Conservation (phyloP, 2,329 filamentous ascomycete species). For the Cladosporium sp. region DNA sequence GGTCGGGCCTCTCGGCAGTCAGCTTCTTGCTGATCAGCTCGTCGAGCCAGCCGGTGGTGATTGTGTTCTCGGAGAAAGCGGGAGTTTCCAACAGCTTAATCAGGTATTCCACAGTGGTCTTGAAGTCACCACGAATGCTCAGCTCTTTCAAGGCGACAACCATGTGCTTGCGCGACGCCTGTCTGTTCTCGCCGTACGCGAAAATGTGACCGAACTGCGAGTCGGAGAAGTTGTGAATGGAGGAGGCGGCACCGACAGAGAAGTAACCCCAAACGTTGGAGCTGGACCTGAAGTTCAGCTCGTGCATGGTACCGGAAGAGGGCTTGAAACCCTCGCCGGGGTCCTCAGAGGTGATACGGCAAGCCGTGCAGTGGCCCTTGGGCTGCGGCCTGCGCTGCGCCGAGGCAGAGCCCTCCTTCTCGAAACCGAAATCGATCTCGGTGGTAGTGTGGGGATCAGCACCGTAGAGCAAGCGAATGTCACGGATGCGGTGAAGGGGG, state of each 20-base stretch:
- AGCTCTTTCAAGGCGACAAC: conserved; percentile 96
- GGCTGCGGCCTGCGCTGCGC: conserved; percentile 84
- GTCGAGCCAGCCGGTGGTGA: conserved; percentile 97
- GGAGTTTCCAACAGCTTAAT: conserved; percentile 98
- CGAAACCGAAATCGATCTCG: conserved; percentile 95
- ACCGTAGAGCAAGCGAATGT: conserved; percentile 93
- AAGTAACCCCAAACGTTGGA: conserved; percentile 99
- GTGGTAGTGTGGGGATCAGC: conserved; percentile 81
- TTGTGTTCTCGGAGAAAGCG: conserved; percentile 97
- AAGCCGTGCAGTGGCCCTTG: conserved; percentile 96
- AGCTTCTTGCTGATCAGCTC: conserved; percentile 97
- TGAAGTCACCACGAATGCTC: conserved; percentile 98
- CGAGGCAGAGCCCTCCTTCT: conserved; percentile 72
- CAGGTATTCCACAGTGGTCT: conserved; percentile 95
- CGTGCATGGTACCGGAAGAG: conserved; percentile 97
- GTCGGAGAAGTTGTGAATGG: conserved; percentile 98
- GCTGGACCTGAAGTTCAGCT: conserved; percentile 96
- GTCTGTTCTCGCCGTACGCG: conserved; percentile 95
- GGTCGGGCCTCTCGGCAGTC: conserved; percentile 90
- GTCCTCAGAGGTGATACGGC: conserved; percentile 98
- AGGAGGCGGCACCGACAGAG: conserved; percentile 91
- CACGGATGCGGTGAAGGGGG: conserved; percentile 86
- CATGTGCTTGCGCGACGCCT: conserved; percentile 97
- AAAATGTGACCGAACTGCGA: conserved; percentile 99
- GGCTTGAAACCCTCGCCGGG: conserved; percentile 99